Base-by-base conservation (phyloP, 352 stramenopile genomes). In the Globisporangium orthogonon region DNA sequence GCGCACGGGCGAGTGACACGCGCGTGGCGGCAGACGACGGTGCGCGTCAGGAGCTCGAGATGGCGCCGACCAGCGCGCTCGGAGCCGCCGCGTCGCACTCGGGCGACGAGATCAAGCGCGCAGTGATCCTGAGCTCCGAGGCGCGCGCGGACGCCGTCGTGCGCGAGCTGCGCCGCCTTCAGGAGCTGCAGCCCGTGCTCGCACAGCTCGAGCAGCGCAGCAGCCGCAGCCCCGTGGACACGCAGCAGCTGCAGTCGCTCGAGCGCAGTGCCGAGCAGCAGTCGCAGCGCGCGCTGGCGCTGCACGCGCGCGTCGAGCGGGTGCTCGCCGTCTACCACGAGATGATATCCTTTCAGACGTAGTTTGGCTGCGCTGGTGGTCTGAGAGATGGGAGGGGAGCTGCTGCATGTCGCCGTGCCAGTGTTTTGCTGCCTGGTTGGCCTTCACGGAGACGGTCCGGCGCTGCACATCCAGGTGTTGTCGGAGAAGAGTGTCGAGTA, bases 401-500 rank as follows among this genome's bases (percentile, higher is more conserved):
- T 23, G 23, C 23, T 23, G 23, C 23, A 23, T 23, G 23, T 23
- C 23, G 23, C 23, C 23, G 23, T 23, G 23, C 23, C 37, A 5
- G 41, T 14, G 30, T 48, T 10, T 28, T 15, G 15, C 4, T 40
- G 29, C 51, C 33, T 43, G 14, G 11, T n/a, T 17, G 44, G 54
- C 61, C 61, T 66, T 72, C 37, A 69, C 50, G 0, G n/a, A 49
- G 15, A 9, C 18, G 13, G n/a, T 50, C 30, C 18, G 40, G 2
- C 17, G 6, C 17, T 54, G 50, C 30, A 70, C 66, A 58, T 89
- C 49, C 70, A 82, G 65, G 66, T 86, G 50, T 58, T 89, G 55
- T 89, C 78, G 2, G 72, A 84, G 62, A 89, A 89, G 57, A 86
- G 71, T 54, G 78, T 86, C 63, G 75, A 88, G 70, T 80, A 74